Evolutionary conservation across 768 basidiomycete species (phyloP).

Genomic region (Lentinus brumalis): DNA sequence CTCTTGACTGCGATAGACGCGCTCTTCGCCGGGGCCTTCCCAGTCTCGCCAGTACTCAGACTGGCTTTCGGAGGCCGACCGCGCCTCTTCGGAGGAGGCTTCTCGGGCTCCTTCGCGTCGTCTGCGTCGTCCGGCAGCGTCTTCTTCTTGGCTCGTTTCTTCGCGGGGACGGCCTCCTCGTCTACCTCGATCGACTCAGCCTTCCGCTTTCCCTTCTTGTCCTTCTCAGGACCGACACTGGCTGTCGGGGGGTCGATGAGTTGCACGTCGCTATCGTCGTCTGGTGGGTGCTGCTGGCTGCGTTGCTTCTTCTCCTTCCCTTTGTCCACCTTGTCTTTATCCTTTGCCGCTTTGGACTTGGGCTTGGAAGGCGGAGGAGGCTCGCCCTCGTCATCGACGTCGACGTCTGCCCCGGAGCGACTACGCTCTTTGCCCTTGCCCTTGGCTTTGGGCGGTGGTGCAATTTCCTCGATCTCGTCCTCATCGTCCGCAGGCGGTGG

Average conservation of each 20-base stretch:
- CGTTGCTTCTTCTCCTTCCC: slow-evolving; percentile 8
- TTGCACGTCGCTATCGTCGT: slow-evolving; percentile 17
- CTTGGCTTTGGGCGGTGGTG: slow-evolving; percentile 17
- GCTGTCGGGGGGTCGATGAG: slow-evolving; percentile 10
- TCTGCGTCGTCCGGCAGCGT: background rate
- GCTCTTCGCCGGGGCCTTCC: background rate
- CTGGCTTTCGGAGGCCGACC: slow-evolving; percentile 12
- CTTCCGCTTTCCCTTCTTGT: slow-evolving; percentile 44
- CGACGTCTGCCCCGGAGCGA: background rate
- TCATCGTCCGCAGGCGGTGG: slow-evolving; percentile 17
- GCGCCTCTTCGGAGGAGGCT: slow-evolving; percentile 7
- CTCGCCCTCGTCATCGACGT: background rate
- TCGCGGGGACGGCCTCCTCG: slow-evolving; percentile 8
- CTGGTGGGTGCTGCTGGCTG: background rate
- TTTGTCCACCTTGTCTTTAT: background rate
- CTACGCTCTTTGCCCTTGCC: slow-evolving; percentile 13
- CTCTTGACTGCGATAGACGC: slow-evolving; percentile 1
- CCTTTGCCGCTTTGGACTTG: slow-evolving; percentile 1
- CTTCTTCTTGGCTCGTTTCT: slow-evolving; percentile 11
- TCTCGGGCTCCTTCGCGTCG: slow-evolving; percentile 1
- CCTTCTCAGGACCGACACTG: slow-evolving; percentile 7
- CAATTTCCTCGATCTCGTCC: slow-evolving; percentile 36
- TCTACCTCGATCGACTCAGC: slow-evolving; percentile 27
- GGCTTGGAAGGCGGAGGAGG: background rate
- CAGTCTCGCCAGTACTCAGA: background rate